Base-by-base conservation (phyloP, 148 eudicot species). In the Pouteria glomerata region DNA sequence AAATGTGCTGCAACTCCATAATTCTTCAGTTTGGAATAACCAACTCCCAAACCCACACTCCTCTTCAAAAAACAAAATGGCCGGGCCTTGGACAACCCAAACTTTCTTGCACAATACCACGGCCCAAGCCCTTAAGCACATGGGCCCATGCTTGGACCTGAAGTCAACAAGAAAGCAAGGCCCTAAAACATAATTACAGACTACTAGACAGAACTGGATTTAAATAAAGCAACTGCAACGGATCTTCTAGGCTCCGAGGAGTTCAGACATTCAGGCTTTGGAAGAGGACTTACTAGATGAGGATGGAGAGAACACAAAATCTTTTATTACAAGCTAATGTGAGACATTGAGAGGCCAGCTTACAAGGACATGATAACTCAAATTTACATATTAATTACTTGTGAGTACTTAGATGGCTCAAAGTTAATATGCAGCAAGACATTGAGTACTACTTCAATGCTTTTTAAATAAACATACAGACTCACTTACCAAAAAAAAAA, bases 61-160 rank as follows among this genome's bases (percentile, higher is more conserved):
- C 44, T 8, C 44, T 8, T 8, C 44, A 35, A 29, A 61, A 63
- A n/a, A 18, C 18, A 63, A 39, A 11, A 4, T n/a, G 6, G 19
- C 30, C 18, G 50, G 70, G 57, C 56, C 56, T 27, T 39, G 57
- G 58, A 11, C 29, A 67, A 67, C 57, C 42, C 64, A 60, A 60
- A 6, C 7, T 24, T 50, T 21, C 23, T n/a, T 21, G 21, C 35
- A 16, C 24, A 37, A 56, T 27, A 34, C 50, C 26, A 27, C 55
- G 48, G 63, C 73, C 73, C 52, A 69, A 69, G 26, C 52, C 34
- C 33, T 24, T 21, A 21, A 29, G 29, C 45, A 19, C 24, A 47
- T n/a, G 57, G 57, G n/a, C 59, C 24, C 71, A 68, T 33, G n/a
- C 48, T 39, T 69, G 61, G 39, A n/a, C n/a, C 27, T 37, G 21